phyloP scores from a whole-genome alignment of 768 basidiomycete species.

The Leucosporidium creatinivorum region DNA sequence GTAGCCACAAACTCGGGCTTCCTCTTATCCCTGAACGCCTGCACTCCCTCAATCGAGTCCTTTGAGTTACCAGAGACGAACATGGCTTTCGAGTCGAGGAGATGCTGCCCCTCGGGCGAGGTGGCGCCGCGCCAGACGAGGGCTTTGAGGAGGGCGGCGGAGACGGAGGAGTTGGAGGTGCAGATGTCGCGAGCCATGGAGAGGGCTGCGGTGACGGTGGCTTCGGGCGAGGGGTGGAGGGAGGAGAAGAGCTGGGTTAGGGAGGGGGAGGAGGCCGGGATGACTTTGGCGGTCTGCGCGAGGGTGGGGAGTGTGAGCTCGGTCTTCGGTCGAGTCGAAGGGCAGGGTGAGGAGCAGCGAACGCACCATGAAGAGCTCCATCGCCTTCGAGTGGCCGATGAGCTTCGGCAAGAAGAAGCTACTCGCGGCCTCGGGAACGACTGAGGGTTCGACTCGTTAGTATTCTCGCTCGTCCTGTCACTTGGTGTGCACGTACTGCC shows the following conservation, averaged over 20 bases:
- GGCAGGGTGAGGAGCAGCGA: no score
- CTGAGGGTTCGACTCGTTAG: no score
- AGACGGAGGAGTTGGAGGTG: background rate
- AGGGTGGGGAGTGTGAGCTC: background rate
- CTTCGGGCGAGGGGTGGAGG: slow-evolving; percentile 1
- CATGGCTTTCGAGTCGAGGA: slow-evolving; percentile 3
- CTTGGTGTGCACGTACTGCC: no score
- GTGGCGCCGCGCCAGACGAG: background rate
- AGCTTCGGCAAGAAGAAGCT: slow-evolving; percentile 3
- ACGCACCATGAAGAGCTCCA: slow-evolving; percentile 11
- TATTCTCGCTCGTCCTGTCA: no score
- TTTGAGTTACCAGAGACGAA: background rate
- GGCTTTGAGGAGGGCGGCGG: background rate
- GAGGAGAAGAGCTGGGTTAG: slow-evolving; percentile 3
- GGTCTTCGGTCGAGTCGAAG: no score
- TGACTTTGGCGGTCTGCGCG: background rate
- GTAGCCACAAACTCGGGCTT: background rate
- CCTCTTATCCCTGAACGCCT: slow-evolving; percentile 4
- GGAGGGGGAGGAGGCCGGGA: slow-evolving; percentile 2
- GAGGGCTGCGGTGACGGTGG: background rate
- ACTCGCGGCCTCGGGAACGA: slow-evolving; percentile 1
- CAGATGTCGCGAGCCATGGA: background rate
- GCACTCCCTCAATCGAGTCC: slow-evolving; percentile 2
- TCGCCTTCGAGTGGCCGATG: slow-evolving; percentile 2
- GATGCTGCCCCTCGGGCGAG: slow-evolving; percentile 2